These are phyloP conservation scores for Aspergillus versicolor DNA, from an alignment of 2,329 filamentous ascomycete genomes.

Conservation along the genomic window DNA sequence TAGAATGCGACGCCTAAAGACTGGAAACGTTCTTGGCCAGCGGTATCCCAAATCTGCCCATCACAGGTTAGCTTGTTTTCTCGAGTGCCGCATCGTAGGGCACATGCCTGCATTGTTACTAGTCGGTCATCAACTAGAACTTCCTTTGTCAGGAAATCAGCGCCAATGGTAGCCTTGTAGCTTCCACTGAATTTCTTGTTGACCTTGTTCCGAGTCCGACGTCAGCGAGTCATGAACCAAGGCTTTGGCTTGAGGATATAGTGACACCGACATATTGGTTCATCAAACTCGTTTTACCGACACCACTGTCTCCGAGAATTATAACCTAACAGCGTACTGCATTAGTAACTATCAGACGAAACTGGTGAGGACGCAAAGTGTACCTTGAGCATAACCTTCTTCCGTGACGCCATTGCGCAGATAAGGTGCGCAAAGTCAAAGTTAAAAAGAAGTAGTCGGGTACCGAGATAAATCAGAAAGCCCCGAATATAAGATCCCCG, in stretches of 20 bases:
- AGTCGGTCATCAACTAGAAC: constrained; percentile 95
- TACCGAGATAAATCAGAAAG: neutral
- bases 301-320: constrained; percentile 97
- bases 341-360: constrained; percentile 1
- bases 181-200: constrained; percentile 99
- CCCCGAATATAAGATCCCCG: neutral
- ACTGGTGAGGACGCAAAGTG: constrained; percentile 11
- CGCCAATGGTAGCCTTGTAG: constrained; percentile 99
- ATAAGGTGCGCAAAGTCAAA: constrained; percentile 2
- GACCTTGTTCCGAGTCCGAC: constrained; percentile 60
- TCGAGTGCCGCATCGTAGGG: neutral
- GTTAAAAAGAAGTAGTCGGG: neutral
- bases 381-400: constrained; percentile 92
- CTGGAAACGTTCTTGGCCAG: constrained; percentile 95
- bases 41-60: constrained; percentile 89
- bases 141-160: constrained; percentile 97
- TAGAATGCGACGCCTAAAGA: constrained; percentile 97
- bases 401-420: constrained; percentile 67
- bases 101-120: constrained; percentile 90
- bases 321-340: constrained; percentile 69
- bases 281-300: constrained; percentile 99
- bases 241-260: neutral
- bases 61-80: constrained; percentile 7
- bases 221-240: constrained; percentile 14
- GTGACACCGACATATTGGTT: constrained; percentile 92